These are phyloP conservation scores for Ophiostoma piceae DNA, from an alignment of 2,329 filamentous ascomycete species.

Conservation along the genomic window DNA sequence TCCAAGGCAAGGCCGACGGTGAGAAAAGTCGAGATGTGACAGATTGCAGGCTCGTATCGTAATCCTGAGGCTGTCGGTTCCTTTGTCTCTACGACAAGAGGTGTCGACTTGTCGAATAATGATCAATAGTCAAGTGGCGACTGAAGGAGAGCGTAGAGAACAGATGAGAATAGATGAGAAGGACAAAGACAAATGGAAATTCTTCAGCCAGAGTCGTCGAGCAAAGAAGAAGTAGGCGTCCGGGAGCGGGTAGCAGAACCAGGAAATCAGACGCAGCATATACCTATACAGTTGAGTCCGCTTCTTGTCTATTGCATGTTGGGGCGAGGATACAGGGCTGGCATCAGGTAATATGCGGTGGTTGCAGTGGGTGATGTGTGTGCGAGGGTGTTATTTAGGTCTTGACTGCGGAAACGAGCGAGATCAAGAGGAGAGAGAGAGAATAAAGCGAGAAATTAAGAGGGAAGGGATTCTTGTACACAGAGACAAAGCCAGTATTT, in stretches of 20 bases:
- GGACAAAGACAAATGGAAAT: not conserved
- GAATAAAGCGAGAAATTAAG: not conserved
- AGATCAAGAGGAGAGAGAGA: not conserved
- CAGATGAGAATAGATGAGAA: not conserved
- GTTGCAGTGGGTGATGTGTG: slow-evolving; percentile 16
- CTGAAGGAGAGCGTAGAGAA: no score
- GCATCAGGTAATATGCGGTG: slow-evolving; percentile 18
- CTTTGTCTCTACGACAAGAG: not conserved
- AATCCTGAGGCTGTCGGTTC: not conserved
- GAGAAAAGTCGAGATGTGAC: not conserved
- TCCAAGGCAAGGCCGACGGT: slow-evolving; percentile 4
- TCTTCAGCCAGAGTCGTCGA: not conserved
- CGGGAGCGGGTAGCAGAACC: not conserved
- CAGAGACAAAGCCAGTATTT: slow-evolving; percentile 6
- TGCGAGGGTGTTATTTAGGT: slow-evolving; percentile 8
- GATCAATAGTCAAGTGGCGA: not conserved
- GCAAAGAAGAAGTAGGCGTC: not conserved
- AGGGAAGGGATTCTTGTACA: not conserved
- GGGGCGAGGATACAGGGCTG: not conserved
- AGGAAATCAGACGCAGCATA: slow-evolving; percentile 4
- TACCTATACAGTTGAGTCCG: not conserved
- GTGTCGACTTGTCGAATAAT: not conserved
- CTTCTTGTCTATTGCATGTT: slow-evolving; percentile 18
- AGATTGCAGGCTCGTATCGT: not conserved
- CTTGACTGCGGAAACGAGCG: not conserved